These are phyloP conservation scores for Ophiosphaerella herpotricha DNA, from an alignment of 2,329 filamentous ascomycete genomes.

Conservation along the genomic window DNA sequence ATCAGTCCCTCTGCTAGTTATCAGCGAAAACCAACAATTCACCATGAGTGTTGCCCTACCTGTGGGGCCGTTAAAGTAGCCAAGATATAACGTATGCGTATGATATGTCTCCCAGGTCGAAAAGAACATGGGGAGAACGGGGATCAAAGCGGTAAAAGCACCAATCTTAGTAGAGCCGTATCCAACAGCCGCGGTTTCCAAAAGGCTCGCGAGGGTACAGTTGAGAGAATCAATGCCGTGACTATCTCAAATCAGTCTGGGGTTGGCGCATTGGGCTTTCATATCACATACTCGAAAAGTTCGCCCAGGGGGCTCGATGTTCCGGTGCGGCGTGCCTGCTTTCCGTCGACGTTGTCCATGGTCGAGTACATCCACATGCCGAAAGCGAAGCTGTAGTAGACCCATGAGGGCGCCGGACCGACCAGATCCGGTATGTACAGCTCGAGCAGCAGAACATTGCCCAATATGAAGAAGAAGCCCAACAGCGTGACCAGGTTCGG, in stretches of 20 bases:
- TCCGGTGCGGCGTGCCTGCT: slow-evolving; percentile 91
- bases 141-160: slow-evolving; percentile 87
- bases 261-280: slow-evolving; percentile 27
- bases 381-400: slow-evolving; percentile 94
- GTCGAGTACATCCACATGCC: slow-evolving; percentile 99
- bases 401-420: slow-evolving; percentile 87
- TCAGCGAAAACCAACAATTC: slow-evolving; percentile 11
- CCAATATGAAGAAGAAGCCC: slow-evolving; percentile 92
- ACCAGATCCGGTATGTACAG: slow-evolving; percentile 87
- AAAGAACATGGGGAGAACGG: slow-evolving; percentile 97
- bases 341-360: slow-evolving; percentile 98
- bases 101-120: slow-evolving; percentile 62
- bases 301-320: slow-evolving; percentile 95
- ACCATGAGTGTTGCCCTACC: slow-evolving; percentile 32
- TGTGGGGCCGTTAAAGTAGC: slow-evolving; percentile 95
- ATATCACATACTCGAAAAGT: slow-evolving; percentile 75
- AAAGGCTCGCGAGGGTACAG: slow-evolving; percentile 88
- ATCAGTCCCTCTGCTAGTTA: slow-evolving; percentile 73
- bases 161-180: slow-evolving; percentile 82
- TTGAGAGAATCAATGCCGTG: slow-evolving; percentile 98
- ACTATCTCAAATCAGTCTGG: slow-evolving; percentile 46
- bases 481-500: slow-evolving; percentile 97
- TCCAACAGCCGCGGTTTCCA: slow-evolving; percentile 92
- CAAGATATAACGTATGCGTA: slow-evolving; percentile 69
- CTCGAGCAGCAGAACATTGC: slow-evolving; percentile 75